Conservation (phyloP, 352 stramenopile species). For the Pelagophyceae sp. region DNA sequence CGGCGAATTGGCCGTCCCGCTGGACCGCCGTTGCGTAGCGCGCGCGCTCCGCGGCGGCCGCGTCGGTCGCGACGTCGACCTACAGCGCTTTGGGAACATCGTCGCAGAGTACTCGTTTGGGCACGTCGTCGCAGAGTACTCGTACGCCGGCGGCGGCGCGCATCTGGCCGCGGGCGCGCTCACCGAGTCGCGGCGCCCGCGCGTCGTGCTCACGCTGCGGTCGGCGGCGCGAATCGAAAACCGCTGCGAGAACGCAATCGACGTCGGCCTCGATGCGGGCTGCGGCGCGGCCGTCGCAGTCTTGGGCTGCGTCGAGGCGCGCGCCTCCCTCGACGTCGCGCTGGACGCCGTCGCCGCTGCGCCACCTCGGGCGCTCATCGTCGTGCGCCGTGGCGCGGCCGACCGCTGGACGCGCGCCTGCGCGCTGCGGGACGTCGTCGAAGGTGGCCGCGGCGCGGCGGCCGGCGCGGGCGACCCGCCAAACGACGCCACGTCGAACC, state of each 20-base stretch:
- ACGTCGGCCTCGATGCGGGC: not conserved
- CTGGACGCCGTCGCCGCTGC: not conserved
- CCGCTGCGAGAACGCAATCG: not conserved
- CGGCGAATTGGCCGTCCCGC: not conserved
- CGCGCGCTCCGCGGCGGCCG: not conserved
- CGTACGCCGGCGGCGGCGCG: not conserved
- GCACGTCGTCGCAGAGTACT: not conserved
- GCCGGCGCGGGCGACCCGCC: too few species aligned
- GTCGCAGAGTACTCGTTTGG: not conserved
- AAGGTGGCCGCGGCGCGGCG: not conserved
- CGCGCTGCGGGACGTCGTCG: not conserved
- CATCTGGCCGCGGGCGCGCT: too few species aligned
- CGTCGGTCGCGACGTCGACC: not conserved
- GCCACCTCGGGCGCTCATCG: not conserved
- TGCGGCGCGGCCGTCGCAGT: not conserved
- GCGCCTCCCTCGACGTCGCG: not conserved
- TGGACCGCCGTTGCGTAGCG: not conserved
- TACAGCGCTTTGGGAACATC: not conserved
- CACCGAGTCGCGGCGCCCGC: not conserved
- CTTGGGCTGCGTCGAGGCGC: not conserved
- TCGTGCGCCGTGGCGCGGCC: not conserved
- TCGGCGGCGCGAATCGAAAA: not conserved
- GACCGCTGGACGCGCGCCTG: not conserved
- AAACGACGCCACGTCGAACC: not conserved
- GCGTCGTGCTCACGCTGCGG: slow-evolving; percentile 2